Base-by-base conservation (phyloP, 371 early-diverging fungal species). In the Syncephalastrum monosporum region DNA sequence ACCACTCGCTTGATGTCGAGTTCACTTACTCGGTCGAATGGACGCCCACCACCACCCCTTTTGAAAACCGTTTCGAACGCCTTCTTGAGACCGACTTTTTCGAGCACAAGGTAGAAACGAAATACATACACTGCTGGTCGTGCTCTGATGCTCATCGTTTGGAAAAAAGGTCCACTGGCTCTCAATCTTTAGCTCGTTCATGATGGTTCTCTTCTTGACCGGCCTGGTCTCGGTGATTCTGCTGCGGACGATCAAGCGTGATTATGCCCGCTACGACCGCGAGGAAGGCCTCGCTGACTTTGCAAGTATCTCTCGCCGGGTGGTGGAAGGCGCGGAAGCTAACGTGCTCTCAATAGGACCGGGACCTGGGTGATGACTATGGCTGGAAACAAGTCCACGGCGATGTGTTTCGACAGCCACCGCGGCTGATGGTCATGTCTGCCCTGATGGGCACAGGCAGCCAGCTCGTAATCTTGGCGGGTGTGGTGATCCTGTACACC, bases 341-440 rank as follows among this genome's bases (percentile, higher is more conserved):
- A 21, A 21, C 2, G 21, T 2, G 21, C 41, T 5, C 3, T 27
- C 27, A 4, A 14, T 69, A 87, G 87, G 92, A 91, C 59, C 81
- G 86, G 17, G 91, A 92, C 65, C 70, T 92, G 16, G 91, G 89
- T 5, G 92, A 92, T 57, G 94, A 93, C 49, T 92, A 88, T 74
- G 94, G 94, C 3, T 94, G 94, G 94, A 92, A 92, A 65, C 90
- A 89, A 61, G 85, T 94, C 1, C 92, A 94, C 53, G 92, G 90
- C 5, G 94, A 94, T 67, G 91, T 93, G 0, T 93, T 94, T 71
- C 81, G 94, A 38, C 79, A 90, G 14, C 92, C 94, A 24, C 72
- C 83, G 33, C 79, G 81, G 14, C 72, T 89, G 21, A 83, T 86
- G 67, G 50, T 89, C 0, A 71, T 93, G 64, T 81, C 88, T 3